phyloP scores from a whole-genome alignment of 495 filamentous ascomycete genomes.

The Daldinia loculata region DNA sequence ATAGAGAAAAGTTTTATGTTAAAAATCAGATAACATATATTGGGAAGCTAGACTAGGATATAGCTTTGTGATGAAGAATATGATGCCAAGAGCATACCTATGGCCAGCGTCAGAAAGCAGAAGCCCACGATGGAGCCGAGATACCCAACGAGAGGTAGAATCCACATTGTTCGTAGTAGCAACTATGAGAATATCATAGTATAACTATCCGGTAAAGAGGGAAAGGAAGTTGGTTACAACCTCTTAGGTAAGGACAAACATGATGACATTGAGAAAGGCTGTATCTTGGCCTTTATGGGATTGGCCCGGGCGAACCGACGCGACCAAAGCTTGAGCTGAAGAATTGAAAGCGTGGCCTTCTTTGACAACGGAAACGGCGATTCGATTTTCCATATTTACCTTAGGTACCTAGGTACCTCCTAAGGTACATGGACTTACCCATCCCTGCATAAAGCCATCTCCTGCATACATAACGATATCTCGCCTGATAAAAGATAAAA shows the following conservation, averaged over 20 bases:
- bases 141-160: conserved; percentile 89
- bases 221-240: conserved; percentile 15
- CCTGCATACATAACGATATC: neutral
- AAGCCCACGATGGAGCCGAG: conserved; percentile 88
- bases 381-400: conserved; percentile 14
- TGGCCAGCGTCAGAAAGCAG: conserved; percentile 89
- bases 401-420: neutral
- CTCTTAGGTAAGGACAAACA: conserved; percentile 4
- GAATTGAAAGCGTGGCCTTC: conserved; percentile 35
- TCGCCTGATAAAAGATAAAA: conserved; percentile 11
- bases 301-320: conserved; percentile 5
- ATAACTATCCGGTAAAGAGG: conserved; percentile 6
- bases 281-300: conserved; percentile 5
- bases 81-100: conserved; percentile 66
- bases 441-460: no score
- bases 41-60: neutral
- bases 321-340: neutral
- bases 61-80: neutral
- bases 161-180: conserved; percentile 73
- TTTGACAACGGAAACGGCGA: conserved; percentile 10
- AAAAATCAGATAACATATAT: conserved; percentile 4
- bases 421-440: no score
- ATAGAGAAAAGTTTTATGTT: conserved; percentile 14
- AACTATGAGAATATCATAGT: conserved; percentile 29
- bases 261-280: conserved; percentile 7